Evolutionary conservation across 148 eudicot species (phyloP).

Genomic region (Amaranthus palmeri): DNA sequence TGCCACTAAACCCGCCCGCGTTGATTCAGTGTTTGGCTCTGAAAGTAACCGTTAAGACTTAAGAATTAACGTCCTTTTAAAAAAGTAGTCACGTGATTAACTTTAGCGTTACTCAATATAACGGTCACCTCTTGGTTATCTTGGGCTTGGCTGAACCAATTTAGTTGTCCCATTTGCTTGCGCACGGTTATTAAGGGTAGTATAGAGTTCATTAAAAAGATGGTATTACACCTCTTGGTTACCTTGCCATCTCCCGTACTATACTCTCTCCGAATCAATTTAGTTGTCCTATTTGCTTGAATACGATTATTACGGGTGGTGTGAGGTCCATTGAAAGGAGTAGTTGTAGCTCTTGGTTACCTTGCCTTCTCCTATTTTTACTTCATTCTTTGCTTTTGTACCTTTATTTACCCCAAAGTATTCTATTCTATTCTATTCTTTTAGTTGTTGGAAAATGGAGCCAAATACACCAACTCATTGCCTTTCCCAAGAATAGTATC

Average conservation of each 20-base stretch:
- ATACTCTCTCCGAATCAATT: no score
- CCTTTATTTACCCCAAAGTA: not conserved
- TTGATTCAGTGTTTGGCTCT: not conserved
- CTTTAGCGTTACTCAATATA: constrained; percentile 14
- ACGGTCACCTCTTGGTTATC: constrained; percentile 15
- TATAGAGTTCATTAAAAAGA: no score
- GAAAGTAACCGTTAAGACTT: constrained; percentile 23
- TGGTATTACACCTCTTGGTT: no score
- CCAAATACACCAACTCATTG: not conserved
- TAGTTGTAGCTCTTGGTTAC: no score
- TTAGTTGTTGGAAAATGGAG: not conserved
- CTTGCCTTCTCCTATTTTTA: no score
- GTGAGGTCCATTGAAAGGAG: no score
- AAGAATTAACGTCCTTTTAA: constrained; percentile 21
- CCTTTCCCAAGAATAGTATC: not conserved
- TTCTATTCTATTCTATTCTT: not conserved
- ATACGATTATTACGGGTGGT: no score
- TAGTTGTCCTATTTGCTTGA: no score
- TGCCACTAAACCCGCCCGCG: not conserved
- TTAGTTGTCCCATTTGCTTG: no score
- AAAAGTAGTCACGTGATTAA: constrained; percentile 21
- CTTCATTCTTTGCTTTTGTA: not conserved
- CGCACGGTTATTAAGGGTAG: no score
- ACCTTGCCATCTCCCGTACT: no score
- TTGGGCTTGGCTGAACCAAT: no score